These are phyloP conservation scores for Pulveroboletus ravenelii DNA, from an alignment of 768 basidiomycete species.

Conservation along the genomic window DNA sequence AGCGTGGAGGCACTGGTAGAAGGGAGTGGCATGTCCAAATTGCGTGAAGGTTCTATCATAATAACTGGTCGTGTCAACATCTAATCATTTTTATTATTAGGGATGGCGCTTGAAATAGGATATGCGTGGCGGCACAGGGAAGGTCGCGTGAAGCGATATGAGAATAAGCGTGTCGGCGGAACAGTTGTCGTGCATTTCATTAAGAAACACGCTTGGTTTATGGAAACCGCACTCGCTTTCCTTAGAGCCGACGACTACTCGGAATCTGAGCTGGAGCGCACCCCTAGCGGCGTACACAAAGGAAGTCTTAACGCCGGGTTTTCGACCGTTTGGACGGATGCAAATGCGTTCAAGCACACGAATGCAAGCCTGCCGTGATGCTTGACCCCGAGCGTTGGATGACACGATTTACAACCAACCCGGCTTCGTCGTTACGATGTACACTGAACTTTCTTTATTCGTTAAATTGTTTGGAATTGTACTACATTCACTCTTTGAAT, in stretches of 20 bases:
- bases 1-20: conserved; percentile 92
- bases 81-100: conserved; percentile 31
- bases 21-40: conserved; percentile 76
- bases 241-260: conserved; percentile 74
- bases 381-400: neutral
- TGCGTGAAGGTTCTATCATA: conserved; percentile 52
- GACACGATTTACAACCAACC: neutral
- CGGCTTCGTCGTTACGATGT: neutral
- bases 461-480: conserved; percentile 12
- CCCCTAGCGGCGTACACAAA: conserved; percentile 8
- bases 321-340: conserved; percentile 30
- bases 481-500: conserved; percentile 4
- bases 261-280: conserved; percentile 33
- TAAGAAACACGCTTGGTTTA: conserved; percentile 95
- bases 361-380: conserved; percentile 9
- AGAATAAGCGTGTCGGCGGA: conserved; percentile 74
- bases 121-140: conserved; percentile 72
- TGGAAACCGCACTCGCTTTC: conserved; percentile 87
- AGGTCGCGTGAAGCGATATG: conserved; percentile 61
- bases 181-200: conserved; percentile 96
- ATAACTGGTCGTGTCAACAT: neutral
- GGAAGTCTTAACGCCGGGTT: conserved; percentile 17
- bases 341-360: conserved; percentile 14
- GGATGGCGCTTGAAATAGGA: conserved; percentile 52
- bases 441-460: conserved; percentile 17